Percentiles rank a stretch among this genome's conserved stretches.
phyloP scores from a whole-genome alignment of 208 protist species.

The Acanthamoeba castellanii region DNA sequence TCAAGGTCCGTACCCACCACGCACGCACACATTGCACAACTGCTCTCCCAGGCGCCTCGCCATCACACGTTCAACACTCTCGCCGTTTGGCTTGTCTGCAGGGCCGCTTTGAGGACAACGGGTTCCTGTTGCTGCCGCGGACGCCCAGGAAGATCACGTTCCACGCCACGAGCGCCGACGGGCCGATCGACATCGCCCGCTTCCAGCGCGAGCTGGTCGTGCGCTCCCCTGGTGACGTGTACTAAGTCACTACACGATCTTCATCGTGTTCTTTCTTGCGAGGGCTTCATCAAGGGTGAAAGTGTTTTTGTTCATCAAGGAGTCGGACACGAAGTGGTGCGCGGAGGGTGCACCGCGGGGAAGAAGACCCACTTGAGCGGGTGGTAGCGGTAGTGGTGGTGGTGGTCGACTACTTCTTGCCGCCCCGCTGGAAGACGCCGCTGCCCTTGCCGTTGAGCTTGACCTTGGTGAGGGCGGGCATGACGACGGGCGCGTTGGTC shows the following conservation, averaged over 20 bases:
- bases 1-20: background rate
- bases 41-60: background rate
- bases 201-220: background rate
- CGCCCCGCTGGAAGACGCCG: slow-evolving; percentile 13
- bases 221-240: background rate
- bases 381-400: too few species aligned
- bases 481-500: slow-evolving; percentile 52
- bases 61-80: background rate
- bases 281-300: too few species aligned
- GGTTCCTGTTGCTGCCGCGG: background rate
- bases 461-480: slow-evolving; percentile 34
- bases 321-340: too few species aligned
- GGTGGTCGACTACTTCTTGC: background rate
- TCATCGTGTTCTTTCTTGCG: too few species aligned
- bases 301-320: too few species aligned
- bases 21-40: too few species aligned
- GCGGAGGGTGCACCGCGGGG: too few species aligned
- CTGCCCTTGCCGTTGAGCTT: slow-evolving; percentile 41
- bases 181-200: background rate
- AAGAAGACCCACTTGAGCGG: too few species aligned
- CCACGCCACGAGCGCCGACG: background rate
- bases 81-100: background rate
- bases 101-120: slow-evolving; percentile 25
- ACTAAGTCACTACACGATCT: background rate
- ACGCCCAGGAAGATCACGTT: background rate